Evolutionary conservation across 768 basidiomycete species (phyloP).

Genomic region (Sporobolomyces pararoseus): DNA sequence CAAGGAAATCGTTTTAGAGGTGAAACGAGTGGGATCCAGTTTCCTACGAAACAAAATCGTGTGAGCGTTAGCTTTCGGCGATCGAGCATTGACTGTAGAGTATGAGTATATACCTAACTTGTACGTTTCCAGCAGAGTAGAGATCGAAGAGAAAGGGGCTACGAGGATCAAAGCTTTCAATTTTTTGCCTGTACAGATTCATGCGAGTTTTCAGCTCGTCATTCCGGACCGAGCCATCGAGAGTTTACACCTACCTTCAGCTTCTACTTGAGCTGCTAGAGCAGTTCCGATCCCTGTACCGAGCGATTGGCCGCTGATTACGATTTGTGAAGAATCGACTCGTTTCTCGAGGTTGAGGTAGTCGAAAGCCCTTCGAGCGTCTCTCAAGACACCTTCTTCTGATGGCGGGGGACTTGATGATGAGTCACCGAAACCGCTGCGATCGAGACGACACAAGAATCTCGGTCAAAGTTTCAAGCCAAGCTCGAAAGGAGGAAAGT

Average conservation of each 20-base stretch:
- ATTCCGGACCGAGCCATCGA: neutral
- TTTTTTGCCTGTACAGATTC: conserved; percentile 7
- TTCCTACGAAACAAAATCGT: conserved; percentile 8
- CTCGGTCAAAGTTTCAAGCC: neutral
- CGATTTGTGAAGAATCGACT: conserved; percentile 59
- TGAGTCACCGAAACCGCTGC: conserved; percentile 75
- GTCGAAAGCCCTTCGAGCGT: conserved; percentile 75
- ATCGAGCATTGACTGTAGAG: neutral
- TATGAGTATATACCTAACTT: conserved; percentile 8
- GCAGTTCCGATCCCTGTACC: conserved; percentile 71
- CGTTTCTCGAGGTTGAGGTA: conserved; percentile 63
- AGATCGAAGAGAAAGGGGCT: conserved; percentile 38
- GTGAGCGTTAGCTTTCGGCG: neutral
- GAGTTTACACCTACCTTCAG: conserved; percentile 48
- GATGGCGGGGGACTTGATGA: conserved; percentile 62
- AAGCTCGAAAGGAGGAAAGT: neutral
- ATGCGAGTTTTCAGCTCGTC: too few species aligned
- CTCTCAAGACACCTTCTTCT: conserved; percentile 63
- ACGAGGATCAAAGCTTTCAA: conserved; percentile 32
- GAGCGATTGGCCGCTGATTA: conserved; percentile 80
- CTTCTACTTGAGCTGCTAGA: conserved; percentile 52
- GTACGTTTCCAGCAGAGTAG: conserved; percentile 30
- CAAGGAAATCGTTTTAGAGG: conserved; percentile 22
- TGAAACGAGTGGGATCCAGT: conserved; percentile 31
- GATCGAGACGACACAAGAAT: neutral